Evolutionary conservation across 306 rosid genomes (phyloP), one percentile per base, ranked within the genome.

Genomic region (Carpinus fangiana): DNA sequence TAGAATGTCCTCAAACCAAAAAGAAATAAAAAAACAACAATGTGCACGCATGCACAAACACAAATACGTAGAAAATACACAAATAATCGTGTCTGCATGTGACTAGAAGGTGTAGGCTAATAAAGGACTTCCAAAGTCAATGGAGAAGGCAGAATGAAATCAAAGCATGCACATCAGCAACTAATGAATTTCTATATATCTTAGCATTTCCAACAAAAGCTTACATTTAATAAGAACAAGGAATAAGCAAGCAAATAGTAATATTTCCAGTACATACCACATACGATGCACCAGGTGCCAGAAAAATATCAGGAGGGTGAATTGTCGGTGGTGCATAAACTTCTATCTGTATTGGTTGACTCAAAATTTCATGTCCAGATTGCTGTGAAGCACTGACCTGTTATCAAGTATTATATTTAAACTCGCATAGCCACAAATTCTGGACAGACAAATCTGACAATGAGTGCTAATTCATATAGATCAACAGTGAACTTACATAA

Each of bases 261-360:
- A 7, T 7, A 50, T 18, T 23, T 85, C 31, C 41, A 62, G 67
- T 79, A 75, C 92, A 78, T 93, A 93, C 98, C 91, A 84, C 87
- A 82, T 86, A 90, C 48, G 97, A 87, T 47, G 95, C 93, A 84
- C 97, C 95, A 41, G 98, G 98, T 75, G 90, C 86, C 76, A 94
- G 92, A 80, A 88, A 92, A 74, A 94, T 85, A 73, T 82, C 86
- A 1, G 77, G 81, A 72, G 98, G 98, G 72, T 84, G 82, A 47
- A 94, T 84, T 76, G 75, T 88, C 38, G 97, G 98, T 53, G 90
- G 89, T 73, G 91, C 94, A 83, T 94, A 94, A 76, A 92, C 97
- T 87, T 94, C 98, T 70, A 94, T 89, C 84, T 77, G 90, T 81
- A 94, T 87, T 76, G 89, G 86, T 84, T 87, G 86, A 79, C 97